Evolutionary conservation across 441 rosid species (phyloP).

Genomic region (Erysimum cheiri): DNA sequence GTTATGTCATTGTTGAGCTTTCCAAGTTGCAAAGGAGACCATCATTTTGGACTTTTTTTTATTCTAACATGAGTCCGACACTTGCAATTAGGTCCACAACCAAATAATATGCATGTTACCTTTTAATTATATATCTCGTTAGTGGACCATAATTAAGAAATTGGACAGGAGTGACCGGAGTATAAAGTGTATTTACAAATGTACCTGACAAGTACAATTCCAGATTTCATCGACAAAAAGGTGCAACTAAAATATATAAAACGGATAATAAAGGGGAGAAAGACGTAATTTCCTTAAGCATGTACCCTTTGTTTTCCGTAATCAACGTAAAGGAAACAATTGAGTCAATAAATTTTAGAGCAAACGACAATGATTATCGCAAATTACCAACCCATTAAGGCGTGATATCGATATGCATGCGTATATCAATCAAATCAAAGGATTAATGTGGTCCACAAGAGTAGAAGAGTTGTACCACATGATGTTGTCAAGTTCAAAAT

Average conservation of each 20-base stretch:
- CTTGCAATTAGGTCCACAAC: conserved; percentile 32
- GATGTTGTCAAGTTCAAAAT: conserved; percentile 35
- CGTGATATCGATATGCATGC: conserved; percentile 16
- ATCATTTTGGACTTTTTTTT: conserved; percentile 35
- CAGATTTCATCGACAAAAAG: conserved; percentile 10
- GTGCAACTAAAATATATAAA: not conserved
- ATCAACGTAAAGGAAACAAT: conserved; percentile 27
- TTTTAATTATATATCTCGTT: conserved; percentile 10
- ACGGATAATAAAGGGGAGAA: not conserved
- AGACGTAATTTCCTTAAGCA: conserved; percentile 15
- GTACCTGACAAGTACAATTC: conserved; percentile 37
- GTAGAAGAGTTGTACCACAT: conserved; percentile 43
- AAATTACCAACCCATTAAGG: conserved; percentile 34
- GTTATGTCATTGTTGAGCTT: conserved; percentile 29
- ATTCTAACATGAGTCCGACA: not conserved
- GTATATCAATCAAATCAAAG: conserved; percentile 18
- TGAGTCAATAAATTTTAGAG: conserved; percentile 27
- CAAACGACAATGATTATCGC: conserved; percentile 27
- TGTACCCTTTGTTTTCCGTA: conserved; percentile 26
- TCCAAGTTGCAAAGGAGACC: conserved; percentile 42
- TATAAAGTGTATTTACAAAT: conserved; percentile 16
- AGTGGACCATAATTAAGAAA: conserved; percentile 24
- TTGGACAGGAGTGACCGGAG: conserved; percentile 1
- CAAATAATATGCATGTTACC: not conserved
- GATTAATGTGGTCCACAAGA: conserved; percentile 41